A percentile compares a stretch with the other conserved stretches of the same genome.
Evolutionary conservation across 1,284 basidiomycete species (phyloP).

Genomic region (Ganoderma resinaceum): DNA sequence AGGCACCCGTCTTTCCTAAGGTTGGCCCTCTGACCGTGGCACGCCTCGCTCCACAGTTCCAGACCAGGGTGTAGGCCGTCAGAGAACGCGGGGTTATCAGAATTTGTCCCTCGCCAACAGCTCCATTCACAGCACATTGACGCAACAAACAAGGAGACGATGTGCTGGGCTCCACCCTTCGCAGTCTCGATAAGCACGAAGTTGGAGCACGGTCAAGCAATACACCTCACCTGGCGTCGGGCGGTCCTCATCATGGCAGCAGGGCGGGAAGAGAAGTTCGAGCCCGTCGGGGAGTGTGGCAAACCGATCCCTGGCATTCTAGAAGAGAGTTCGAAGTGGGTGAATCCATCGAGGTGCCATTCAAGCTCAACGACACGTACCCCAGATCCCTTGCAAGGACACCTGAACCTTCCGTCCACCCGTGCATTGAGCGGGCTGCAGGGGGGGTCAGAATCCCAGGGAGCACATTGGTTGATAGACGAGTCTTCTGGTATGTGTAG

Average conservation of each 20-base stretch:
- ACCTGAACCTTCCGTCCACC: constrained; percentile 10
- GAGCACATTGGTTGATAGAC: constrained; percentile 8
- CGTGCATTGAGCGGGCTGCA: not conserved
- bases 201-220: constrained; percentile 1
- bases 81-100: constrained; percentile 14
- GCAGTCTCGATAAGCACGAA: not conserved
- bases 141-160: not conserved
- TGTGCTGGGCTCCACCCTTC: constrained; percentile 6
- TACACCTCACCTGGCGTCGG: not conserved
- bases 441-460: not conserved
- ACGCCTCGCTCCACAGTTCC: constrained; percentile 20
- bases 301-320: not conserved
- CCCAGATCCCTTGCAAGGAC: constrained; percentile 17
- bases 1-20: constrained; percentile 9
- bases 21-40: constrained; percentile 27
- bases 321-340: constrained; percentile 5
- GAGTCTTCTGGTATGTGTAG: constrained; percentile 9
- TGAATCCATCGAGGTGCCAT: not conserved
- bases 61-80: constrained; percentile 9
- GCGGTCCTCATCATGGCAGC: not conserved
- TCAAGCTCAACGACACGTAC: constrained; percentile 27
- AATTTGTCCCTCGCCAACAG: constrained; percentile 6
- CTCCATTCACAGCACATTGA: constrained; percentile 6
- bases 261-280: not conserved
- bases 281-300: not conserved